Evolutionary conservation across 192 early-diverging fungal genomes (phyloP), one percentile per base, ranked within the genome.

Genomic region (Coemansia nantahalensis): DNA sequence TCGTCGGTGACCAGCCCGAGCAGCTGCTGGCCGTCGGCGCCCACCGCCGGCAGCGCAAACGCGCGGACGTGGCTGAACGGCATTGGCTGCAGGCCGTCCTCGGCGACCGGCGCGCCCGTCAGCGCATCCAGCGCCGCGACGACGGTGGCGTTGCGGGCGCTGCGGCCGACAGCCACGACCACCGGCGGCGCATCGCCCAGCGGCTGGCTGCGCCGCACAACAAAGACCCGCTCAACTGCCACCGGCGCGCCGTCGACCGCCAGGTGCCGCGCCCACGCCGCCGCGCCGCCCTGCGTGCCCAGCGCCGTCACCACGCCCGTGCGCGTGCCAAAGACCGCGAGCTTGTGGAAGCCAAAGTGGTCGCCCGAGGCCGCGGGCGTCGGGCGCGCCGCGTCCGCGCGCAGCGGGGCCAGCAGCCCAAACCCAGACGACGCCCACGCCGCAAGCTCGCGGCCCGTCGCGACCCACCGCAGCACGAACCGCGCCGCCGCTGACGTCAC

Each of bases 271-370:
- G 84, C 82, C 97, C 97, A 99, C 8, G 90, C 73, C 44, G 84
- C 81, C 21, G 80, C 59, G 4, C 94, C 94, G 39, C 65, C 82
- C 43, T 70, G 80, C 33, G 94, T 89, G 55, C 93, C 87, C 17
- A 94, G 71, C 6, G 90, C 94, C 24, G 90, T 71, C 12, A 98
- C 41, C 44, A 92, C 90, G 53, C 93, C 92, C 3, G 80, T 89
- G 4, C 67, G 45, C 15, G 92, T 82, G 8, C 80, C 84, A 60
- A 92, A 87, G 12, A 99, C 64, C 17, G 90, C 65, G n/a, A 97
- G 74, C 66, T 97, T 95, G 50, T 90, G 85, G 51, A 95, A 80
- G 3, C 96, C 96, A 78, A 77, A 77, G 59, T 69, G 66, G 45
- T 77, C 74, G 1, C 53, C 66, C 15, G 33, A 50, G 6, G 50